Evolutionary conservation across 2,329 filamentous ascomycete species (phyloP).

Genomic region (Claviceps pazoutovae): DNA sequence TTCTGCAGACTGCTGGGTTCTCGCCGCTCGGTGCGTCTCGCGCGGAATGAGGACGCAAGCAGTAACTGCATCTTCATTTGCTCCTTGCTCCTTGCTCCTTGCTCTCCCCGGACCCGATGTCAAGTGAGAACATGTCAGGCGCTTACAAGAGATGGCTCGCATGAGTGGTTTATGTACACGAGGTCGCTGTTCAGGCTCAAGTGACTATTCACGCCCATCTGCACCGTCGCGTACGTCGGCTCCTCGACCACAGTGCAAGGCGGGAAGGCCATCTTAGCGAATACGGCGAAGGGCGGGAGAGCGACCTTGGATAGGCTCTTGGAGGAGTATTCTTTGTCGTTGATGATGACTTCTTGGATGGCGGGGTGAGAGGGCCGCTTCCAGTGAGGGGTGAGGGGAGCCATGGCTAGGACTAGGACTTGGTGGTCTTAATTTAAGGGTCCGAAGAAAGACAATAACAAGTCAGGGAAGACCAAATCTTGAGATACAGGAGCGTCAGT

Average conservation of each 20-base stretch:
- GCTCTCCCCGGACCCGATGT: background rate
- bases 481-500: background rate
- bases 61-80: background rate
- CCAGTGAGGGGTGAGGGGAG: constrained; percentile 46
- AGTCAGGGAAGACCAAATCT: background rate
- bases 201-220: constrained; percentile 41
- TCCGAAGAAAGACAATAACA: too few species aligned
- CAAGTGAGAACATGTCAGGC: background rate
- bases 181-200: constrained; percentile 52
- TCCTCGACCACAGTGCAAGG: constrained; percentile 41
- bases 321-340: constrained; percentile 40
- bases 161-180: constrained; percentile 55
- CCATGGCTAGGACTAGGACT: constrained; percentile 23
- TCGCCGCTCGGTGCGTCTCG: too few species aligned
- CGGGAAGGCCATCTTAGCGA: constrained; percentile 52
- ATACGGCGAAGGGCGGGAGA: constrained; percentile 49
- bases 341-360: constrained; percentile 42
- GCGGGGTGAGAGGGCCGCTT: constrained; percentile 44
- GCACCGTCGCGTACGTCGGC: constrained; percentile 51
- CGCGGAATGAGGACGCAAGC: background rate
- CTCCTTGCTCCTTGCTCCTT: too few species aligned
- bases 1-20: too few species aligned
- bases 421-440: background rate
- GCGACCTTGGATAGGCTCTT: constrained; percentile 43
- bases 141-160: constrained; percentile 50